Conservation (phyloP, 805 yeast species). For the Starmerella khaoyaiensis region DNA sequence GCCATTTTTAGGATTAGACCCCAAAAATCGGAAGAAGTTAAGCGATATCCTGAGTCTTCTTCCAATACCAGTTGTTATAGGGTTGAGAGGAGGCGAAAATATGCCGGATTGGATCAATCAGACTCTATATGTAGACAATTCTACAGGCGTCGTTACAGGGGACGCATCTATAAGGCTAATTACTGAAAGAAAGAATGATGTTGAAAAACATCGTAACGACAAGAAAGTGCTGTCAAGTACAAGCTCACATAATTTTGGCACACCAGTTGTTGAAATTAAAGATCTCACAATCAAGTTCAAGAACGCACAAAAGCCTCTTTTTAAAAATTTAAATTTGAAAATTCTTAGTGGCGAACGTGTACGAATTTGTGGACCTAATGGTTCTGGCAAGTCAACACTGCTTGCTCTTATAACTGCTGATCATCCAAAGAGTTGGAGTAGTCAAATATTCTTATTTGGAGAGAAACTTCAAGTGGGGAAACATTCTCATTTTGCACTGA, state of each 20-base stretch:
- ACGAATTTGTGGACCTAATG: constrained; percentile 83
- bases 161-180: background rate
- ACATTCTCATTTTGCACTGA: constrained; percentile 64
- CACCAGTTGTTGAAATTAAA: constrained; percentile 39
- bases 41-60: constrained; percentile 38
- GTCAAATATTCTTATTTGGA: constrained; percentile 50
- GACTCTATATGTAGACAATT: constrained; percentile 34
- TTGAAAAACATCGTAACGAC: background rate
- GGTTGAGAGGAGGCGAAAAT: constrained; percentile 61
- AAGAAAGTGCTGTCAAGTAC: background rate
- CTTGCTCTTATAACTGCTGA: constrained; percentile 78
- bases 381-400: constrained; percentile 86
- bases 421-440: constrained; percentile 93
- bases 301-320: constrained; percentile 37
- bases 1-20: constrained; percentile 85
- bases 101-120: constrained; percentile 73
- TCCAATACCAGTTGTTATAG: constrained; percentile 46
- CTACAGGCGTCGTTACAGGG: constrained; percentile 31
- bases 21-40: constrained; percentile 49
- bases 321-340: constrained; percentile 51
- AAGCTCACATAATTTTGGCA: background rate
- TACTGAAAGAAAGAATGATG: background rate
- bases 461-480: constrained; percentile 59
- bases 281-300: constrained; percentile 54
- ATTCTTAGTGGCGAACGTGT: constrained; percentile 64